Conservation (phyloP, 2,329 filamentous ascomycete genomes). For the Ophiocordyceps camponoti-rufipedis region DNA sequence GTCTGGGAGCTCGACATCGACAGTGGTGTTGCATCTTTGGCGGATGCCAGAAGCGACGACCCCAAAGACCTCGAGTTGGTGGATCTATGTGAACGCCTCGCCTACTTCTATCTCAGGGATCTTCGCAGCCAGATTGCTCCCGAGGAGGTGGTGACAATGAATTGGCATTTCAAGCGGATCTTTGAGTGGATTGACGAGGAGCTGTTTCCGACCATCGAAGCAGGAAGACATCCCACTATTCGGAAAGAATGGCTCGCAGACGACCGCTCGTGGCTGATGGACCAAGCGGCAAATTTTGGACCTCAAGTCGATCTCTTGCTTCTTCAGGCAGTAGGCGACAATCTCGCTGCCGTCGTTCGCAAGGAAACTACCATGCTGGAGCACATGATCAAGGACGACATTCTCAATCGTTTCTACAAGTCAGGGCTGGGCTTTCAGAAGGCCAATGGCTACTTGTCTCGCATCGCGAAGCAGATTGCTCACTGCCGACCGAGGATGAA, state of each 20-base stretch:
- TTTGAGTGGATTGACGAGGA: constrained; percentile 1
- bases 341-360: not conserved
- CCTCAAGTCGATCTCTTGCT: constrained; percentile 9
- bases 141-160: not conserved
- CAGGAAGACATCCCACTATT: not conserved
- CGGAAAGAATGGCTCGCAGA: not conserved
- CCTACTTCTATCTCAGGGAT: not conserved
- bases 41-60: not conserved
- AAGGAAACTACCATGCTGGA: constrained; percentile 8
- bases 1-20: not conserved
- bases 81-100: not conserved
- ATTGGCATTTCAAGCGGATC: not conserved
- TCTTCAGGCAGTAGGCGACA: not conserved
- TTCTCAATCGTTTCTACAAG: constrained; percentile 15
- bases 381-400: constrained; percentile 12
- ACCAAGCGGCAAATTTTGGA: not conserved
- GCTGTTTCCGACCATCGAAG: not conserved
- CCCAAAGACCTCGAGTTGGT: not conserved
- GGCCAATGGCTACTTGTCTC: constrained; percentile 4
- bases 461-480: constrained; percentile 5
- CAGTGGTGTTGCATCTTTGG: not conserved
- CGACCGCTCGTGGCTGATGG: not conserved
- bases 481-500: constrained; percentile 18
- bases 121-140: not conserved
- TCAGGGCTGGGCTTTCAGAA: constrained; percentile 3